These are phyloP conservation scores for Verticillium tricorpus DNA, from an alignment of 2,329 filamentous ascomycete species.

Conservation along the genomic window DNA sequence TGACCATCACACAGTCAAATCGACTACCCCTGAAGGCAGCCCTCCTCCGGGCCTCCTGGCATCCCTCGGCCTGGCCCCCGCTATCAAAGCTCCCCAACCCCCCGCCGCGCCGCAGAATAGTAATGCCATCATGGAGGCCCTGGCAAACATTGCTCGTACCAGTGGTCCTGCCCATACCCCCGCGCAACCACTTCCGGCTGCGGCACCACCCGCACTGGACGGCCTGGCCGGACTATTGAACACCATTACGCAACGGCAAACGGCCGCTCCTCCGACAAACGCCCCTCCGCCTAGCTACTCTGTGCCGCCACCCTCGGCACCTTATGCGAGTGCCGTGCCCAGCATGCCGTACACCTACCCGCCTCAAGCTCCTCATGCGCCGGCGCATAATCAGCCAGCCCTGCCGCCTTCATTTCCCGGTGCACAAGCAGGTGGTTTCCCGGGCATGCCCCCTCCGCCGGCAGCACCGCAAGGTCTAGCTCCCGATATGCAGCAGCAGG, in stretches of 20 bases:
- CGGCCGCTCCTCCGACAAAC: not conserved
- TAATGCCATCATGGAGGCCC: slow-evolving; percentile 68
- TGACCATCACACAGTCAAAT: slow-evolving; percentile 45
- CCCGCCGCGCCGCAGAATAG: slow-evolving; percentile 31
- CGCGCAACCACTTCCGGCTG: not conserved
- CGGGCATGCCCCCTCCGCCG: slow-evolving; percentile 17
- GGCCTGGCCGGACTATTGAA: not conserved
- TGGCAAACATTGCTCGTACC: slow-evolving; percentile 77
- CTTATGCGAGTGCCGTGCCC: slow-evolving; percentile 15
- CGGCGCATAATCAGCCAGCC: not conserved
- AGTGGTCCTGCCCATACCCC: slow-evolving; percentile 44
- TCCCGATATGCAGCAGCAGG: slow-evolving; percentile 61
- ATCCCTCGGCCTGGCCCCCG: slow-evolving; percentile 22
- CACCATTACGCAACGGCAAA: not conserved
- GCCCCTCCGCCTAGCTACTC: not conserved
- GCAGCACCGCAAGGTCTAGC: slow-evolving; percentile 35
- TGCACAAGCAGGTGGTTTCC: not conserved
- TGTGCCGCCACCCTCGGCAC: not conserved
- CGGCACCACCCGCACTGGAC: not conserved
- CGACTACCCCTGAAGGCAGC: slow-evolving; percentile 67
- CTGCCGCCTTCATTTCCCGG: not conserved
- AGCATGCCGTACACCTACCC: slow-evolving; percentile 40
- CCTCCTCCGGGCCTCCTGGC: slow-evolving; percentile 44
- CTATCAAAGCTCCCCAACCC: slow-evolving; percentile 12
- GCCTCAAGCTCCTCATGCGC: not conserved